Base-by-base conservation (phyloP, 768 basidiomycete genomes). In the Agaricus subrufescens region DNA sequence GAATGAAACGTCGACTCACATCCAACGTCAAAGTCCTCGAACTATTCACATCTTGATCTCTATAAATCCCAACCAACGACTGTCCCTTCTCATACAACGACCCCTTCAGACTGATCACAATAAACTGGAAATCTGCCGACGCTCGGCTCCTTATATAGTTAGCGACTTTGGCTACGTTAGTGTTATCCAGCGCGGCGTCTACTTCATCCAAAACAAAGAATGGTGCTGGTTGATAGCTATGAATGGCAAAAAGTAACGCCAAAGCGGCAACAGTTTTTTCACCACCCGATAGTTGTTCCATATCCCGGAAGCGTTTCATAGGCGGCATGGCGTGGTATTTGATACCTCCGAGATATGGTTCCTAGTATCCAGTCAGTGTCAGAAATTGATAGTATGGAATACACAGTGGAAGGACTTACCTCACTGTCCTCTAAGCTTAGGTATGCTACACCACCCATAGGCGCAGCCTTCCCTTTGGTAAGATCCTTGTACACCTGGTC, bases 291-390 rank as follows among this genome's bases (percentile, higher is more conserved):
- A 98, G 76, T 68, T 98, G 96, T 57, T 98, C 95, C 95, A 98
- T 98, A 67, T 98, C 97, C 59, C 95, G 82, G 80, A 98, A 98
- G 2, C 94, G 89, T 69, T 99, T 99, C 88, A 98, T 96, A 0
- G 97, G 97, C 0, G 97, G 97, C 97, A 98, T 99, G 1, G 96
- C 95, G 66, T 98, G 96, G 67, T 98, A 98, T 70, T 97, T 98
- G 75, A 99, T 92, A 52, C 97, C 73, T 6, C 71, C 73, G 30
- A 68, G 66, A 50, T 69, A 68, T 26, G 65, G 69, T 63, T 71
- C 69, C 71, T 74, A 43, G 11, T n/a, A 26, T 45, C 34, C 15
- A 11, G 43, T 46, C 29, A 30, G 45, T 47, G 29, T 37, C 25
- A 26, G 12, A 11, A 40, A 27, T 39, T 12, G 23, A 37, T 19